Evolutionary conservation across 352 stramenopile genomes (phyloP).

Genomic region (Thraustotheca clavata): DNA sequence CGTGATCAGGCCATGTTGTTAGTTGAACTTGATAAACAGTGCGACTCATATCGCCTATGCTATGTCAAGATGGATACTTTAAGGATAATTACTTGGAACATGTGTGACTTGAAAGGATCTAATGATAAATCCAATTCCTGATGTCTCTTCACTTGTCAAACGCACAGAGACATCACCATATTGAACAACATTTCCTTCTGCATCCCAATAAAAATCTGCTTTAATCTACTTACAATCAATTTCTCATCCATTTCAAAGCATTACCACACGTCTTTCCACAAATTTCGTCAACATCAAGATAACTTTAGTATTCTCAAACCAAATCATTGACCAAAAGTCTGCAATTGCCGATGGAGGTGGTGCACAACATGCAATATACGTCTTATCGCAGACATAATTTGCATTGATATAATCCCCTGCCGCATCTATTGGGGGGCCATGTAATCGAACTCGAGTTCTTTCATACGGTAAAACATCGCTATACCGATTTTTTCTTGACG

Average conservation of each 20-base stretch:
- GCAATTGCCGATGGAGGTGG: slow-evolving; percentile 47
- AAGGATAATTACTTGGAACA: not conserved
- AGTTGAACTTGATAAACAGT: slow-evolving; percentile 65
- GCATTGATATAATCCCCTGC: slow-evolving; percentile 23
- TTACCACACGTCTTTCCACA: slow-evolving; percentile 44
- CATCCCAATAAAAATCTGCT: slow-evolving; percentile 68
- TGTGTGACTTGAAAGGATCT: not conserved
- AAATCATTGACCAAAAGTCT: slow-evolving; percentile 83
- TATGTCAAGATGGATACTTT: not conserved
- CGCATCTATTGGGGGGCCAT: not conserved
- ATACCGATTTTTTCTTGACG: slow-evolving; percentile 69
- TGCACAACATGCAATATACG: slow-evolving; percentile 71
- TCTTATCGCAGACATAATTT: slow-evolving; percentile 4
- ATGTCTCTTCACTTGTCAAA: slow-evolving; percentile 20
- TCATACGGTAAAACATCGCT: slow-evolving; percentile 68
- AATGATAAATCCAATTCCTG: slow-evolving; percentile 8
- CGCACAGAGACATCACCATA: slow-evolving; percentile 47
- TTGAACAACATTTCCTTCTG: slow-evolving; percentile 32
- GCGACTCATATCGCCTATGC: slow-evolving; percentile 25
- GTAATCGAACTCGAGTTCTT: slow-evolving; percentile 50
- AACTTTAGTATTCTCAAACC: slow-evolving; percentile 62
- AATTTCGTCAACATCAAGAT: slow-evolving; percentile 87
- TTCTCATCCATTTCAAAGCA: not conserved
- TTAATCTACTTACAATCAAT: slow-evolving; percentile 32
- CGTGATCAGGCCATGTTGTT: slow-evolving; percentile 71